A percentile compares a stretch with the other conserved stretches of the same genome.
Evolutionary conservation across 179 eudicot species (phyloP).

Genomic region (Spergularia azorica): DNA sequence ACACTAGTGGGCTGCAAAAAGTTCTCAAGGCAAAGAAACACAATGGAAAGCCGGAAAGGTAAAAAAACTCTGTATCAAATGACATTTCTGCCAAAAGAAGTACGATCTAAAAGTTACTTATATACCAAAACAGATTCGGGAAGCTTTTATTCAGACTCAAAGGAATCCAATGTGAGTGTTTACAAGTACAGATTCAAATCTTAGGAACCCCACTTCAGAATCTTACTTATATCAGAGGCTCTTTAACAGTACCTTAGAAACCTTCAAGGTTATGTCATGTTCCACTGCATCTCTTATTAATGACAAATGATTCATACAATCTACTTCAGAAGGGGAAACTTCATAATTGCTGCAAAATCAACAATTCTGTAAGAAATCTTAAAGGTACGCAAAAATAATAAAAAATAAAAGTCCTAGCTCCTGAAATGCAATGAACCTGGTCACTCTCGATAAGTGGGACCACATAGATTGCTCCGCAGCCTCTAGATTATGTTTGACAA

Average conservation of each 20-base stretch:
- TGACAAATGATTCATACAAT: slow-evolving; percentile 47
- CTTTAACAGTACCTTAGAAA: slow-evolving; percentile 51
- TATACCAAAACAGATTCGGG: too few relatives aligned
- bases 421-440: slow-evolving; percentile 42
- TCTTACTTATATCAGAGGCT: background rate
- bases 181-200: background rate
- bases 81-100: too few relatives aligned
- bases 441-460: slow-evolving; percentile 46
- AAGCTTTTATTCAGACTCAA: too few relatives aligned
- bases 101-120: too few relatives aligned
- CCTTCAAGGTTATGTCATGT: slow-evolving; percentile 48
- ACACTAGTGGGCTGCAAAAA: too few relatives aligned
- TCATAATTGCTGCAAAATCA: slow-evolving; percentile 51
- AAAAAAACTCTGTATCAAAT: too few relatives aligned
- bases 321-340: slow-evolving; percentile 52
- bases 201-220: background rate
- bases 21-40: too few relatives aligned
- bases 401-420: background rate
- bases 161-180: background rate
- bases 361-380: background rate
- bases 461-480: slow-evolving; percentile 45
- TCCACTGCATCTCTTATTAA: slow-evolving; percentile 50
- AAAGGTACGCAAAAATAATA: slow-evolving; percentile 6
- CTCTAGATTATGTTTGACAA: slow-evolving; percentile 48
- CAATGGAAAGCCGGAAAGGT: too few relatives aligned